phyloP scores from a whole-genome alignment of 1,284 basidiomycete species.

The Singerocomus rubriflavus region DNA sequence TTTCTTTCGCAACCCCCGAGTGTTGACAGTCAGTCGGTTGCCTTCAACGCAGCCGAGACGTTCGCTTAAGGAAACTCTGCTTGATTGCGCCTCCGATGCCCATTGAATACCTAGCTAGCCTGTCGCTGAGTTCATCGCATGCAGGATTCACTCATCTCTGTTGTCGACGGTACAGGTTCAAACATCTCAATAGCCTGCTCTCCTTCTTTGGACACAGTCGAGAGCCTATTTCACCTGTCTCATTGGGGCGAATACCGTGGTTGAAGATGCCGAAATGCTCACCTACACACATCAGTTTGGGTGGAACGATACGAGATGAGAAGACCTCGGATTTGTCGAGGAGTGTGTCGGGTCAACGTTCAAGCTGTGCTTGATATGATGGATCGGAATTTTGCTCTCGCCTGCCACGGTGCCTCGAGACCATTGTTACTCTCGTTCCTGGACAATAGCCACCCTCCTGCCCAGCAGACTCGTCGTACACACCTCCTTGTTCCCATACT shows the following conservation, averaged over 20 bases:
- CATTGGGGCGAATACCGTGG: background rate
- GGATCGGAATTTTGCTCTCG: background rate
- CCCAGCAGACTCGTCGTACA: background rate
- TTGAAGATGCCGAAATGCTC: background rate
- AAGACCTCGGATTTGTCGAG: no score
- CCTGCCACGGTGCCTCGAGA: background rate
- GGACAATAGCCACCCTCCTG: background rate
- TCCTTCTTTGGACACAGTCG: background rate
- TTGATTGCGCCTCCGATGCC: no score
- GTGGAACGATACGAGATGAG: background rate
- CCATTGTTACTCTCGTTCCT: slow-evolving; percentile 1
- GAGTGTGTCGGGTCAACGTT: background rate
- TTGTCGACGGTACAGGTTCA: no score
- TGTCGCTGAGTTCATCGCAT: no score
- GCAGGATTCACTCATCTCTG: no score
- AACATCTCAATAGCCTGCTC: no score
- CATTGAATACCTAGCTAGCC: no score
- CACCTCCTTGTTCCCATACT: background rate
- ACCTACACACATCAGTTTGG: background rate
- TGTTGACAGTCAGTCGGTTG: no score
- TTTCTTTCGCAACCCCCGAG: no score
- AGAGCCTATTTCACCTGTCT: background rate
- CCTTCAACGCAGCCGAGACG: no score
- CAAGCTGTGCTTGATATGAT: background rate
- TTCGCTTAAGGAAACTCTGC: no score